Evolutionary conservation across 495 filamentous ascomycete genomes (phyloP), one percentile per base, ranked within the genome.

Genomic region (Hyaloscypha bicolor): DNA sequence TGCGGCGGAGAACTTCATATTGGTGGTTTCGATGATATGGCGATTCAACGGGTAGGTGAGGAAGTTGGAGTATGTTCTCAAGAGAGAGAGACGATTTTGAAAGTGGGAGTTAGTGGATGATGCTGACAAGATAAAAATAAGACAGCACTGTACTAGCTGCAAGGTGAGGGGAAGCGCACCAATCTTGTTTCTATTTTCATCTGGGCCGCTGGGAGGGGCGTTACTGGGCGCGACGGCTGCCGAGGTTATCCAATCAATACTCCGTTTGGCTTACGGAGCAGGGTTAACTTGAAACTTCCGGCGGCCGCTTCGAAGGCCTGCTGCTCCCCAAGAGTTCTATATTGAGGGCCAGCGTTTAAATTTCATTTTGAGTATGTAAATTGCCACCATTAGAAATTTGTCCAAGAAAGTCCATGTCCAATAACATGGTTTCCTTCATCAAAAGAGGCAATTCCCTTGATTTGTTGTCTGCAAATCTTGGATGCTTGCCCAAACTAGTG

Each of bases 1-100:
- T 8, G 31, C 45, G 11, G 60, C 42, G 6, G 60, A 63, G 60
- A 63, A 25, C 60, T 63, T 63, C 60, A 63, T 63, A 0, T 8
- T 63, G 42, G 29, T 19, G 37, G 51, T 53, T 21, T 59, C 3
- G 19, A 35, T 9, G 19, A 9, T 19, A 33, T 59, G 56, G 31
- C 33, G 30, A 59, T 19, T 59, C 11, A 8, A 59, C 1, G 3
- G 16, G 42, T 16, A 48, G 9, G 9, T 4, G 42, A 48, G 9
- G 11, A 48, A 12, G 42, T 8, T 37, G 35, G 35, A 37, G 35
- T n/a, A 37, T 37, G 35, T 37, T 8, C 35, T 37, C 12, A 12
- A 37, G 35, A 37, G 35, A 48, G 16, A 14, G 9, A 48, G 42
- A 48, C 4, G 16, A 12, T 6, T 3, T 6, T 19, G 42, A 16